A percentile compares a stretch with the other conserved stretches of the same genome.
Conservation (phyloP, 176 grass and related monocot genomes). For the Phoenix roebelenii region DNA sequence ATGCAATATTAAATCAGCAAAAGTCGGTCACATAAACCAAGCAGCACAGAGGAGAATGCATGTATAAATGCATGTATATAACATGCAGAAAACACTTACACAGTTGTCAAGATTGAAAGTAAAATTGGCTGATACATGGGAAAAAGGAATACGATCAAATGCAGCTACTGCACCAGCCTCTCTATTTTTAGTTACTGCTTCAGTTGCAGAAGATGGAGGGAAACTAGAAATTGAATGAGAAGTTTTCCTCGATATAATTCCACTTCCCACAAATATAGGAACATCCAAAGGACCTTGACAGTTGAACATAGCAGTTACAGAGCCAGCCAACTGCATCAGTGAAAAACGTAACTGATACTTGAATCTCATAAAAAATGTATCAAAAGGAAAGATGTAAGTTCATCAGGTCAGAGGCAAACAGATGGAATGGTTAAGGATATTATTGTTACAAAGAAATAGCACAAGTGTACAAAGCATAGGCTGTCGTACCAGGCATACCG, state of each 20-base stretch:
- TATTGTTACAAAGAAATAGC: too few species aligned
- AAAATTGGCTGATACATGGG: conserved; percentile 92
- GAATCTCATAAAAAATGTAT: conserved; percentile 18
- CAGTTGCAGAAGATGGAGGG: conserved; percentile 81
- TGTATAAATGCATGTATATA: background rate
- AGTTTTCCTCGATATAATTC: conserved; percentile 83
- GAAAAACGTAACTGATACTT: conserved; percentile 22
- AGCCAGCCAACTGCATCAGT: conserved; percentile 69
- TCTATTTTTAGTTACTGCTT: conserved; percentile 90
- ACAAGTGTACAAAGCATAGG: too few species aligned
- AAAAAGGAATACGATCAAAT: conserved; percentile 93
- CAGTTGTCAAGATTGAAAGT: conserved; percentile 96
- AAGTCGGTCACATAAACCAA: background rate
- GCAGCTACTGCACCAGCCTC: conserved; percentile 94
- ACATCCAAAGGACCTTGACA: conserved; percentile 97
- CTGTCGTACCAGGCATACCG: too few species aligned
- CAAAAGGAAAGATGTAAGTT: background rate
- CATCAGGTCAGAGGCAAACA: background rate
- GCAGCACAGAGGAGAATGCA: background rate
- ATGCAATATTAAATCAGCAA: background rate
- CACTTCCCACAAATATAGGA: conserved; percentile 97
- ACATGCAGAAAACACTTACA: conserved; percentile 37
- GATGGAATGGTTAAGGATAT: too few species aligned
- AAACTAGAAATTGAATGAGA: conserved; percentile 63
- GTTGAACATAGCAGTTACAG: conserved; percentile 93